A percentile compares a stretch with the other conserved stretches of the same genome.
Conservation (phyloP, 78 protist species). For the Creolimax fragrantissima region DNA sequence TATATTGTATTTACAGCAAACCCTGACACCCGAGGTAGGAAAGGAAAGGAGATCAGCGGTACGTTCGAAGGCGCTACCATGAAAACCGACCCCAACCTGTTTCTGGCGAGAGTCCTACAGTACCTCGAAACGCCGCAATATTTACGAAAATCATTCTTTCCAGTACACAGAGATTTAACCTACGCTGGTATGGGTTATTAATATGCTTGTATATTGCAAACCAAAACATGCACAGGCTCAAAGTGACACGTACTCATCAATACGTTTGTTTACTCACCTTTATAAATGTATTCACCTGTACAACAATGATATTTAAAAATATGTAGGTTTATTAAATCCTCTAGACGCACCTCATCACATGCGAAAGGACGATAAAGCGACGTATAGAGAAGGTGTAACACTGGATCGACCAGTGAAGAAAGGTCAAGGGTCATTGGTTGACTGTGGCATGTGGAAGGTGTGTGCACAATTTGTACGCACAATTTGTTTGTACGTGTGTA, state of each 20-base stretch:
- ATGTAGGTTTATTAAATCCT: constrained; percentile 36
- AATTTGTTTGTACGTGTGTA: too few relatives aligned
- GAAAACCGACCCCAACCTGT: neutral
- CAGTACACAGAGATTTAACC: constrained; percentile 20
- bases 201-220: neutral
- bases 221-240: neutral
- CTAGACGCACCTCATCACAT: constrained; percentile 49
- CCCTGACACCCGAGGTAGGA: too few relatives aligned
- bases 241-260: neutral
- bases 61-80: neutral
- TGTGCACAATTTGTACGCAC: too few relatives aligned
- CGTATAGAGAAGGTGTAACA: neutral
- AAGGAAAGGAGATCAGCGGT: neutral
- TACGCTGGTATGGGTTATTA: neutral
- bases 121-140: constrained; percentile 62
- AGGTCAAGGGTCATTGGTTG: constrained; percentile 16
- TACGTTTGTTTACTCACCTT: too few relatives aligned
- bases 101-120: constrained; percentile 40
- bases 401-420: neutral
- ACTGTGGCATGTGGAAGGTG: constrained; percentile 12
- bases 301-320: too few relatives aligned
- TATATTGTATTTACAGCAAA: too few relatives aligned
- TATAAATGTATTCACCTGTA: too few relatives aligned
- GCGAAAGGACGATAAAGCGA: neutral
- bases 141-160: constrained; percentile 35